Conservation (phyloP, 306 rosid species). For the Sicyos baderoa region DNA sequence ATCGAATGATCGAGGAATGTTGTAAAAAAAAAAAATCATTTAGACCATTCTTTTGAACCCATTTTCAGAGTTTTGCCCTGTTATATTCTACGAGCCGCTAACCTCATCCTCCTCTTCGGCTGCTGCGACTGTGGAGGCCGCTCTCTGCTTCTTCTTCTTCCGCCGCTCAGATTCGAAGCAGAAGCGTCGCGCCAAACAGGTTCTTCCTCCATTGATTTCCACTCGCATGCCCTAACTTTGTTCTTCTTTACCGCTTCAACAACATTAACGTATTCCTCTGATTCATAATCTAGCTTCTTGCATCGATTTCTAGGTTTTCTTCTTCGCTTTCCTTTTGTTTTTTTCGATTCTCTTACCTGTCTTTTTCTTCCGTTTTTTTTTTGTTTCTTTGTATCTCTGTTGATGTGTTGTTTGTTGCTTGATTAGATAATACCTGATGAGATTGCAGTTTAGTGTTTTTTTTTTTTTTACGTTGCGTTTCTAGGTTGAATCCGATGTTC, state of each 20-base stretch:
- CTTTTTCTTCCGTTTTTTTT: not conserved
- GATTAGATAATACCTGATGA: not conserved
- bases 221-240: conserved; percentile 5
- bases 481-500: not conserved
- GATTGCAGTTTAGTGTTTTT: not conserved
- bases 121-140: conserved; percentile 13
- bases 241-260: not conserved
- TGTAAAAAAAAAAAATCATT: too few relatives aligned
- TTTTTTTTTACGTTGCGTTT: not conserved
- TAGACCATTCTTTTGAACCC: too few relatives aligned
- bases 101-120: conserved; percentile 17
- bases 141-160: conserved; percentile 1
- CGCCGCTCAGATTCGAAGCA: not conserved
- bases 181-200: too few relatives aligned
- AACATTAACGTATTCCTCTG: not conserved
- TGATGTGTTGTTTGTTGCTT: not conserved
- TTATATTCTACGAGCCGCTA: too few relatives aligned
- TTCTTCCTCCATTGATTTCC: too few relatives aligned
- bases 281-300: not conserved
- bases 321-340: not conserved
- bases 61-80: too few relatives aligned
- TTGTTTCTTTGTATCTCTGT: not conserved
- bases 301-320: too few relatives aligned
- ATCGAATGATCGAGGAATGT: too few relatives aligned
- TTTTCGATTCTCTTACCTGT: not conserved